Evolutionary conservation across 2,329 filamentous ascomycete genomes (phyloP).

Genomic region (Colletotrichum camelliae): DNA sequence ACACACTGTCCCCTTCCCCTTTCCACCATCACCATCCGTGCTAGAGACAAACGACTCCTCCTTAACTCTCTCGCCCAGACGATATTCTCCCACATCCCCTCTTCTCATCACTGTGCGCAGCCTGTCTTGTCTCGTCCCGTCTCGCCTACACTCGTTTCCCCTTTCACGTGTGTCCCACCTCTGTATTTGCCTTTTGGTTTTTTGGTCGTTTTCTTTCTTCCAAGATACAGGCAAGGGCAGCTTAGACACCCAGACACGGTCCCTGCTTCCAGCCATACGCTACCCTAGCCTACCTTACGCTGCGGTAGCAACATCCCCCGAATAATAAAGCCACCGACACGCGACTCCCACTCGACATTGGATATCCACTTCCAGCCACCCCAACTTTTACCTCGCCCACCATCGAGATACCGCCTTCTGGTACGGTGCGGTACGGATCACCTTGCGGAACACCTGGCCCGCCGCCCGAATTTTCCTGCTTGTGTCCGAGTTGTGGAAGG

Average conservation of each 20-base stretch:
- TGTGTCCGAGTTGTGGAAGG: background rate
- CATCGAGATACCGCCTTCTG: background rate
- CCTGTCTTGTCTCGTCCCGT: background rate
- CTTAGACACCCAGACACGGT: background rate
- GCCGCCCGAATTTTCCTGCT: background rate
- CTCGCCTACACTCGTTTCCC: slow-evolving; percentile 4
- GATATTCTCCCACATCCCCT: background rate
- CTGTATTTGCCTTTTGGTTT: background rate
- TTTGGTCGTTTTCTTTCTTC: background rate
- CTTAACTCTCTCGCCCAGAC: background rate
- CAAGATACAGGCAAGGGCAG: slow-evolving; percentile 2
- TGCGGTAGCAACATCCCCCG: background rate
- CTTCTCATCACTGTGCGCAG: background rate
- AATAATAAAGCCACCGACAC: slow-evolving; percentile 7
- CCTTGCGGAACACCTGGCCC: background rate
- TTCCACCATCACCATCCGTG: background rate
- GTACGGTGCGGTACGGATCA: background rate
- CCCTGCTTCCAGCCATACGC: background rate
- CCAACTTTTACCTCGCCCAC: background rate
- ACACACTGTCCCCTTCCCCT: background rate
- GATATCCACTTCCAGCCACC: slow-evolving; percentile 22
- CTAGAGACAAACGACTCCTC: background rate
- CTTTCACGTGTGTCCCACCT: background rate
- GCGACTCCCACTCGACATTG: slow-evolving; percentile 2
- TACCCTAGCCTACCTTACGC: background rate